A percentile compares a stretch with the other conserved stretches of the same genome.
Conservation (phyloP, 1,284 basidiomycete genomes). For the Melampsora larici-populina region DNA sequence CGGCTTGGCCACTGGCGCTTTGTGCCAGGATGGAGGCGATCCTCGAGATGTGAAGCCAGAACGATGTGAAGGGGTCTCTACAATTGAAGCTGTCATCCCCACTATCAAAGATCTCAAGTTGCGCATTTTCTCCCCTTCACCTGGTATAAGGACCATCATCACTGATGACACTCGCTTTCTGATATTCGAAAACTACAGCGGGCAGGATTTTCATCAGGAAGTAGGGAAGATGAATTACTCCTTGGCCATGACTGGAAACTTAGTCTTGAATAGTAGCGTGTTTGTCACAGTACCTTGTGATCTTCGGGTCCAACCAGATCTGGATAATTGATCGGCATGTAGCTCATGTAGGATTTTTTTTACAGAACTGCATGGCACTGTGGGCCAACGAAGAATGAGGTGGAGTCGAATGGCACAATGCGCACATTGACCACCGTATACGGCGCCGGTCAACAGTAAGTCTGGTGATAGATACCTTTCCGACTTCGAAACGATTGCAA, state of each 20-base stretch:
- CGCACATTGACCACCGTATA: slow-evolving; percentile 21
- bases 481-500: not conserved
- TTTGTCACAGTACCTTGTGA: not conserved
- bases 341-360: not conserved
- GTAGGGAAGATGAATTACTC: slow-evolving; percentile 34
- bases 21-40: slow-evolving; percentile 44
- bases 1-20: slow-evolving; percentile 54
- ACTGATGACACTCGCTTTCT: not conserved
- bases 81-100: slow-evolving; percentile 24
- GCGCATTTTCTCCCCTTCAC: not conserved
- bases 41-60: slow-evolving; percentile 14
- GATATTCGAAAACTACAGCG: not conserved
- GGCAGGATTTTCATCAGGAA: slow-evolving; percentile 12
- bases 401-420: slow-evolving; percentile 24
- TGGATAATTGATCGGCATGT: not conserved
- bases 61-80: slow-evolving; percentile 26
- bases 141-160: too few species aligned
- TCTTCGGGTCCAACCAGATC: not conserved
- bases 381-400: not conserved
- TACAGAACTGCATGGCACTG: slow-evolving; percentile 29
- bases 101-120: slow-evolving; percentile 18
- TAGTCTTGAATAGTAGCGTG: slow-evolving; percentile 18
- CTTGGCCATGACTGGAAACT: slow-evolving; percentile 19
- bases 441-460: slow-evolving; percentile 27
- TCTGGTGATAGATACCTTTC: not conserved